A percentile compares a stretch with the other conserved stretches of the same genome.
Conservation (phyloP, 2,329 filamentous ascomycete species). For the Apiospora saccharicola region DNA sequence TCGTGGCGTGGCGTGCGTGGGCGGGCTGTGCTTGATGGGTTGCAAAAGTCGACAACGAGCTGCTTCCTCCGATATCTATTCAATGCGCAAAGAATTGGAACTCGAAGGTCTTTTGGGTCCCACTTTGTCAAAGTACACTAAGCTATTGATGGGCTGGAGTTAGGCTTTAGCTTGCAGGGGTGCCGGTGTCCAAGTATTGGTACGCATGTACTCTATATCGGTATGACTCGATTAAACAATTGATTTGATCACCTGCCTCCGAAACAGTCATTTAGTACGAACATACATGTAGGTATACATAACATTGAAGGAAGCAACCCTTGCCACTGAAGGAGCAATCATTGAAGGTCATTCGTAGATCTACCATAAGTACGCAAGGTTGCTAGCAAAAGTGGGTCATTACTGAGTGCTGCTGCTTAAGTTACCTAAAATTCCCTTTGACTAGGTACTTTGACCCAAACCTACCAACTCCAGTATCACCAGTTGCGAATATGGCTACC, state of each 20-base stretch:
- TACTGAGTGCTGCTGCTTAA: no score
- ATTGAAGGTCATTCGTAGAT: no score
- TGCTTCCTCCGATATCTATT: not conserved
- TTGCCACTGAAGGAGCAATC: no score
- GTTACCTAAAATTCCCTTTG: not conserved
- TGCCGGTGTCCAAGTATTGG: not conserved
- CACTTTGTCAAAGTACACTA: not conserved
- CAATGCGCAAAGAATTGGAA: conserved; percentile 21
- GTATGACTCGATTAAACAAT: no score
- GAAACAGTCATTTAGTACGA: not conserved
- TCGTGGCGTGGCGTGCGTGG: not conserved
- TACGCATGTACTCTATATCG: no score
- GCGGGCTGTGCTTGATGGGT: not conserved
- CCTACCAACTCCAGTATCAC: not conserved
- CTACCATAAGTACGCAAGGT: no score
- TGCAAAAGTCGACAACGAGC: conserved; percentile 6
- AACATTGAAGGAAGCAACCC: no score
- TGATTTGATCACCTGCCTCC: not conserved
- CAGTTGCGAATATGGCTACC: conserved; percentile 26
- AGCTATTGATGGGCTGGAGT: not conserved
- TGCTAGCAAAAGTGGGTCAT: no score
- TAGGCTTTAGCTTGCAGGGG: not conserved
- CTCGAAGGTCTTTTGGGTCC: conserved; percentile 4
- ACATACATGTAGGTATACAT: no score
- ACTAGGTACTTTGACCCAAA: not conserved